A percentile compares a stretch with the other conserved stretches of the same genome.
Evolutionary conservation across 129 eudicot species (phyloP).

Genomic region (Dittrichia graveolens): DNA sequence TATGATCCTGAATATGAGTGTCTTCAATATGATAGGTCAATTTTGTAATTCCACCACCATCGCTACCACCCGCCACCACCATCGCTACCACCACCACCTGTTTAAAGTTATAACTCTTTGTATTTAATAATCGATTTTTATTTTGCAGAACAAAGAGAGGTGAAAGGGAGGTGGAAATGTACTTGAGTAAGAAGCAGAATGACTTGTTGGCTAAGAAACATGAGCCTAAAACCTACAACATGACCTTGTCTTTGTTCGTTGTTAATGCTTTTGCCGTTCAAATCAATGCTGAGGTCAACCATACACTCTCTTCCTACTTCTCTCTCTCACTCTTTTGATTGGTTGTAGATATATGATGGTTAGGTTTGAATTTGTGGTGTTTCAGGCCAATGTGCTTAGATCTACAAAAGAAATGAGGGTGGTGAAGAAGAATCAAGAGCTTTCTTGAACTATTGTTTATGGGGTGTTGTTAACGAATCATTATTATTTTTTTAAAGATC

Average conservation of each 20-base stretch:
- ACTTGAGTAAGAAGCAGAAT: slow-evolving; percentile 87
- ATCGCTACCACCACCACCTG: too few relatives aligned
- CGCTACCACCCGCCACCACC: background rate
- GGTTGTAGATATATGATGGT: slow-evolving; percentile 9
- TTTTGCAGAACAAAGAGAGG: slow-evolving; percentile 66
- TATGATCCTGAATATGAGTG: slow-evolving; percentile 94
- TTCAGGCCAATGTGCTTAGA: slow-evolving; percentile 89
- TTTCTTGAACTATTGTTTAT: slow-evolving; percentile 35
- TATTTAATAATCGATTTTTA: background rate
- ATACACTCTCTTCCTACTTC: too few relatives aligned
- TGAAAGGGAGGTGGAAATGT: slow-evolving; percentile 65
- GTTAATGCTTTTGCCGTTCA: slow-evolving; percentile 95
- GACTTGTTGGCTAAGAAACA: slow-evolving; percentile 63
- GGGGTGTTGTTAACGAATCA: slow-evolving; percentile 19
- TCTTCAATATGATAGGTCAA: slow-evolving; percentile 77
- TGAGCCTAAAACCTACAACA: slow-evolving; percentile 67
- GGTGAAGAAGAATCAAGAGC: slow-evolving; percentile 97
- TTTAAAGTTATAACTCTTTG: background rate
- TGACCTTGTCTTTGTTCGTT: slow-evolving; percentile 75
- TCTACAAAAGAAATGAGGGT: slow-evolving; percentile 85
- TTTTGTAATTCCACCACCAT: slow-evolving; percentile 17
- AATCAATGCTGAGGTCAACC: slow-evolving; percentile 72
- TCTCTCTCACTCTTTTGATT: background rate
- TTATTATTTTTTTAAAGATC: slow-evolving; percentile 4
- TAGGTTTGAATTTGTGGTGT: slow-evolving; percentile 4